phyloP scores from a whole-genome alignment of 148 eudicot genomes.

The Rhododendron ferrugineum region DNA sequence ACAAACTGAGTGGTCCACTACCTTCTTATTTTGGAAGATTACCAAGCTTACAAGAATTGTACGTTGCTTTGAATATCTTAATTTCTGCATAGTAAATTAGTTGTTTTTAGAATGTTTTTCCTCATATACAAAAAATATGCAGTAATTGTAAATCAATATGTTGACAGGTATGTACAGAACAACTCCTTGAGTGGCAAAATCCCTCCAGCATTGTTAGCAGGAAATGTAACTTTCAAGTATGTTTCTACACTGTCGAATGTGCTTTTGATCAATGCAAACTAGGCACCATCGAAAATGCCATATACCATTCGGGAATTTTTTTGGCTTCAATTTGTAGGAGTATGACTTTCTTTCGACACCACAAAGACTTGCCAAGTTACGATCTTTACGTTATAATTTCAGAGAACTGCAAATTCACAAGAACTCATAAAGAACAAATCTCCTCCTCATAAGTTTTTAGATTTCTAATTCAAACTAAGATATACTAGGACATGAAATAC shows the following conservation, averaged over 20 bases:
- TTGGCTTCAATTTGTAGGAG: neutral
- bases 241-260: constrained; percentile 16
- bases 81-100: neutral
- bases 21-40: constrained; percentile 74
- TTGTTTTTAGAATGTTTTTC: constrained; percentile 9
- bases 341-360: neutral
- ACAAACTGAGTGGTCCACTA: constrained; percentile 62
- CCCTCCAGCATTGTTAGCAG: constrained; percentile 52
- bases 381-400: neutral
- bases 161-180: constrained; percentile 81
- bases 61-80: constrained; percentile 25
- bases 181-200: constrained; percentile 74
- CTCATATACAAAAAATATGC: neutral
- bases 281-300: neutral
- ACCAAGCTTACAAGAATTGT: constrained; percentile 80
- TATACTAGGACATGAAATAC: neutral
- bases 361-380: neutral
- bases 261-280: neutral
- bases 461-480: neutral
- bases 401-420: neutral
- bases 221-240: constrained; percentile 63
- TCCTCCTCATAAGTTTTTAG: neutral
- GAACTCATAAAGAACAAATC: neutral
- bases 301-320: neutral
- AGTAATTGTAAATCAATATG: constrained; percentile 1